A percentile compares a stretch with the other conserved stretches of the same genome.
Conservation (phyloP, 2,329 filamentous ascomycete species). For the Botryosphaeria dothidea region DNA sequence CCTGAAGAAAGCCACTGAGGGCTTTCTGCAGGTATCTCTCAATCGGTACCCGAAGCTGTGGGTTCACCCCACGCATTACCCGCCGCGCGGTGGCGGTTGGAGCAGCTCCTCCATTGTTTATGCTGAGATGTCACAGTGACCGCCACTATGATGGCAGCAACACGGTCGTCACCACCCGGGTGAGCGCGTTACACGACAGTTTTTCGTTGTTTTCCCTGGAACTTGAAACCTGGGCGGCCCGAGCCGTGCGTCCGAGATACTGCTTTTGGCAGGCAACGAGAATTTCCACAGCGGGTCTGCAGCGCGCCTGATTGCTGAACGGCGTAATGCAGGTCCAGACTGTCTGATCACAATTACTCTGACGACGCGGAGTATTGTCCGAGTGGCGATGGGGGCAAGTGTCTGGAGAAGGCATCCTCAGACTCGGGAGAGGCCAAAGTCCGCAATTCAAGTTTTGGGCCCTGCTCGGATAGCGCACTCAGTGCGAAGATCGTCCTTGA, state of each 20-base stretch:
- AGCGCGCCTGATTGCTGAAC: not conserved
- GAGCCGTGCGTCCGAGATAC: constrained; percentile 6
- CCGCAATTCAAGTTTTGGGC: constrained; percentile 9
- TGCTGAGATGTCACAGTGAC: constrained; percentile 6
- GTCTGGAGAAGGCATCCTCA: not conserved
- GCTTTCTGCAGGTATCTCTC: not conserved
- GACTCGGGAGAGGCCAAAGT: not conserved
- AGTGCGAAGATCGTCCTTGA: not conserved
- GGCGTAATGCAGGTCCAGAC: not conserved
- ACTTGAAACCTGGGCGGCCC: not conserved
- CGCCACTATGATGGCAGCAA: constrained; percentile 15
- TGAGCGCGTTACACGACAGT: not conserved
- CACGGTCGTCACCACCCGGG: not conserved
- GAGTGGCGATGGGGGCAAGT: constrained; percentile 3
- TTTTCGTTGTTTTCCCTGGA: not conserved
- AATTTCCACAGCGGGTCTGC: not conserved
- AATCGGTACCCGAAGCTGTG: not conserved
- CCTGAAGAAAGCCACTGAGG: not conserved
- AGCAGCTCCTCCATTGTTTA: not conserved
- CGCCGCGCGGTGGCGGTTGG: not conserved
- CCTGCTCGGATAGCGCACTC: not conserved
- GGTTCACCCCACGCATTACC: not conserved
- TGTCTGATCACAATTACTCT: not conserved
- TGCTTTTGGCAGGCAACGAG: not conserved
- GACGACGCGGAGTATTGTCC: not conserved